These are phyloP conservation scores for Iberis pinnata DNA, from an alignment of 345 rosid genomes.

Conservation along the genomic window DNA sequence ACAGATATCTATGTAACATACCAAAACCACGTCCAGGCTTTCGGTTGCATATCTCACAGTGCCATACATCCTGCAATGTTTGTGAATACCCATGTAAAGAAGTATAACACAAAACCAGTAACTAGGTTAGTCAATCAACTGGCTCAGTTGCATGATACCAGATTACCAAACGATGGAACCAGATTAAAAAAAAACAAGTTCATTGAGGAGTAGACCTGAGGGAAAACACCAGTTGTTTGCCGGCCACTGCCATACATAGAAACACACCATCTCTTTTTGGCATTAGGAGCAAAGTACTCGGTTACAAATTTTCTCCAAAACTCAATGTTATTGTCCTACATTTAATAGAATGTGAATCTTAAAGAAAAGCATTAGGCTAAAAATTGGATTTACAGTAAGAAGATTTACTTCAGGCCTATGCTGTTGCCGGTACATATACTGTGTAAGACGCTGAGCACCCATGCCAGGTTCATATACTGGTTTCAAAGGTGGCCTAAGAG, in stretches of 20 bases:
- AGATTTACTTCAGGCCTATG: constrained; percentile 80
- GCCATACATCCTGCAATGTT: constrained; percentile 89
- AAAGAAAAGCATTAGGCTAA: constrained; percentile 9
- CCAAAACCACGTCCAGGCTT: constrained; percentile 99
- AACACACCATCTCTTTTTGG: constrained; percentile 97
- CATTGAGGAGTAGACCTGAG: constrained; percentile 61
- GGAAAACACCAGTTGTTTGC: constrained; percentile 89
- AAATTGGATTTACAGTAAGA: not conserved
- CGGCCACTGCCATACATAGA: constrained; percentile 99
- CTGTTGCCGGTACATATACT: constrained; percentile 89
- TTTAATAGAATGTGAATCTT: constrained; percentile 20
- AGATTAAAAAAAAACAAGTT: constrained; percentile 10
- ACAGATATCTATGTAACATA: constrained; percentile 32
- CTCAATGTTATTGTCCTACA: constrained; percentile 91
- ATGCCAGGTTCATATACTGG: constrained; percentile 86
- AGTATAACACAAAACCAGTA: constrained; percentile 15
- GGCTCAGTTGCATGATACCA: constrained; percentile 4
- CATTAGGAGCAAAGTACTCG: constrained; percentile 86
- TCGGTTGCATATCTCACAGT: constrained; percentile 92
- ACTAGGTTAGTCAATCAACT: not conserved
- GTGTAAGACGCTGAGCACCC: constrained; percentile 88
- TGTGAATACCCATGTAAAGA: constrained; percentile 13
- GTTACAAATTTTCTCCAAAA: constrained; percentile 97
- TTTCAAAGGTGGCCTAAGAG: constrained; percentile 64
- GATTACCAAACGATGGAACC: constrained; percentile 3